A percentile compares a stretch with the other conserved stretches of the same genome.
These are phyloP conservation scores for Phialemoniopsis sp. DNA, from an alignment of 2,329 filamentous ascomycete species.

Conservation along the genomic window DNA sequence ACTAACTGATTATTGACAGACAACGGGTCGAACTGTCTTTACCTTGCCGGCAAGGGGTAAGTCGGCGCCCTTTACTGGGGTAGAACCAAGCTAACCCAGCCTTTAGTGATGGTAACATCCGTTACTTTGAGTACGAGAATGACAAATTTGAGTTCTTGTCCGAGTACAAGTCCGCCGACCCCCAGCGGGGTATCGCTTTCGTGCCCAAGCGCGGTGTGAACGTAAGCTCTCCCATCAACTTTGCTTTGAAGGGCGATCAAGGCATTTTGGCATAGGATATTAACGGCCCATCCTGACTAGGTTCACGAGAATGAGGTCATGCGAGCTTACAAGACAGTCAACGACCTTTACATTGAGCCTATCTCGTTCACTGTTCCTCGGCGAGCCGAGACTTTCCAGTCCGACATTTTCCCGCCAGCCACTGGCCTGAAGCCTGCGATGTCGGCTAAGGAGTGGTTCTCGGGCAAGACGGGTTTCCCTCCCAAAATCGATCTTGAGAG, in stretches of 20 bases:
- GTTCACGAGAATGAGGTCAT: constrained; percentile 95
- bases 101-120: constrained; percentile 89
- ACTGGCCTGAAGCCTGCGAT: constrained; percentile 76
- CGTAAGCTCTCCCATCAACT: constrained; percentile 41
- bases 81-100: constrained; percentile 10
- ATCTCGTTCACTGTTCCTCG: constrained; percentile 96
- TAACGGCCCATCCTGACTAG: constrained; percentile 27
- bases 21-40: constrained; percentile 90
- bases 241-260: not conserved
- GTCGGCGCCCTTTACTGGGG: constrained; percentile 23
- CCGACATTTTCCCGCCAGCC: constrained; percentile 92
- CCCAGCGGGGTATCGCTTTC: constrained; percentile 91
- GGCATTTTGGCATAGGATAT: no score
- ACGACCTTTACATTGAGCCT: constrained; percentile 90
- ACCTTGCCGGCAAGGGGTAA: constrained; percentile 94
- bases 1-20: constrained; percentile 42
- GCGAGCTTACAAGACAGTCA: constrained; percentile 95
- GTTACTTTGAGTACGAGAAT: constrained; percentile 97
- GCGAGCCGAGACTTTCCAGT: constrained; percentile 90
- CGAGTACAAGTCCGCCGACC: constrained; percentile 95
- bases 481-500: constrained; percentile 93
- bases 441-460: constrained; percentile 77
- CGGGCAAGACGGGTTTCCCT: constrained; percentile 78
- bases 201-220: constrained; percentile 93
- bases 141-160: constrained; percentile 98